Evolutionary conservation across 139 green algal genomes (phyloP).

Genomic region (Chlorella sp.): DNA sequence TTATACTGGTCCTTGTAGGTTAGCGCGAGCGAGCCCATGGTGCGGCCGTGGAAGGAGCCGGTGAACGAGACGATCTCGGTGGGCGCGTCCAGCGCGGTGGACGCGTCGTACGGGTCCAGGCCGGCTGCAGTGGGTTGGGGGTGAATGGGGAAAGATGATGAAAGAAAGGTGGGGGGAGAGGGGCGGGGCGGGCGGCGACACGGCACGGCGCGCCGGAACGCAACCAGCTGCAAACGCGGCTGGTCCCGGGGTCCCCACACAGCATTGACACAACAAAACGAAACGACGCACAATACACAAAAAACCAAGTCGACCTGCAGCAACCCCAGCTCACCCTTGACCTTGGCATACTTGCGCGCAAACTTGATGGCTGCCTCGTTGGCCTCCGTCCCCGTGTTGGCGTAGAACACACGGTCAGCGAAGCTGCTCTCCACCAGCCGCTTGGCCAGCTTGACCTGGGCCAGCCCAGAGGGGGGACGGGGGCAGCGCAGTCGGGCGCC

Average conservation of each 20-base stretch:
- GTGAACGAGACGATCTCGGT: constrained; percentile 94
- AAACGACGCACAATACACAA: too few relatives aligned
- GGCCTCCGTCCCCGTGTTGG: constrained; percentile 97
- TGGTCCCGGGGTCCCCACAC: too few relatives aligned
- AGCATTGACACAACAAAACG: too few relatives aligned
- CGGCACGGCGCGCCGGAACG: too few relatives aligned
- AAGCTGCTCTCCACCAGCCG: constrained; percentile 88
- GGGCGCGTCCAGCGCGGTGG: constrained; percentile 52
- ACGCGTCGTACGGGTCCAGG: constrained; percentile 72
- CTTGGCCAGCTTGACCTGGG: constrained; percentile 88
- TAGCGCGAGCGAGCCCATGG: constrained; percentile 94
- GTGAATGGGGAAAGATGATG: not conserved
- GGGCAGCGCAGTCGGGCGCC: not conserved
- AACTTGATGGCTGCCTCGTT: constrained; percentile 99
- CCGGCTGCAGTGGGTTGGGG: constrained; percentile 38
- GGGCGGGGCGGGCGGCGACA: too few relatives aligned
- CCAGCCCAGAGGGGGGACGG: not conserved
- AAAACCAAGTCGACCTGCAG: too few relatives aligned
- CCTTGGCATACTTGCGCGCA: constrained; percentile 89
- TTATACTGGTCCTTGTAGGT: constrained; percentile 97
- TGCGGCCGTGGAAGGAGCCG: constrained; percentile 95
- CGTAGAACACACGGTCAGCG: constrained; percentile 96
- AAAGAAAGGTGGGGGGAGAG: too few relatives aligned
- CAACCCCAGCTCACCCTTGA: constrained; percentile 46
- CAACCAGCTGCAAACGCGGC: too few relatives aligned